Base-by-base conservation (phyloP, 352 stramenopile genomes). In the Phytopythium oedochilum region DNA sequence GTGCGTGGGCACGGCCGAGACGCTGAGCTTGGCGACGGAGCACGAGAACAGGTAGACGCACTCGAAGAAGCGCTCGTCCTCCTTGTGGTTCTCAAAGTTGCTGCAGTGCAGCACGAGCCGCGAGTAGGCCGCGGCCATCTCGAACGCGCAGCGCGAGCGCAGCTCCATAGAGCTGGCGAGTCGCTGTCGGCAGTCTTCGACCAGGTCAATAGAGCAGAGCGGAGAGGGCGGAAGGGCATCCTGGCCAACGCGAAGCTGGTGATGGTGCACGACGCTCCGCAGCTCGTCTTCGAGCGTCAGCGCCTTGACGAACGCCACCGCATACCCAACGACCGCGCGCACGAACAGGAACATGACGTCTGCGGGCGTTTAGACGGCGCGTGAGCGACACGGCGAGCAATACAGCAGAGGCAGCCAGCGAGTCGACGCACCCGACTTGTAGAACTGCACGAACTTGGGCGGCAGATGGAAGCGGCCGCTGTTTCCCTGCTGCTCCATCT, bases 1-100 rank as follows among this genome's bases (percentile, higher is more conserved):
- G 53, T 82, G 65, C 17, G 84, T 73, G 0, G 60, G 36, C 31
- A 43, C 26, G 17, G 55, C 40, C 14, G 68, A 55, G 12, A 90
- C 65, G n/a, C 71, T 70, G 31, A 89, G 64, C 53, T 93, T 91
- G 39, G 80, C 75, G 15, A 89, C 77, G 0, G 80, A 75, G 48
- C 76, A 89, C 25, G 88, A 66, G 55, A 90, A 90, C 53, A 83
- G 90, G 55, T 89, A 91, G 55, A 93, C 62, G 47, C 74, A 83
- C 60, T 93, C 83, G 52, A 93, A 91, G 61, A 91, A 89, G 39
- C 64, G 70, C 55, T 89, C 71, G 70, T 93, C 83, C 43, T 93
- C 76, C 57, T 89, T 89, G 64, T 90, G 78, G 46, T 84, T 83
- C 64, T 92, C 81, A 52, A 79, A 88, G 61, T 89, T 93, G 73